These are phyloP conservation scores for Cucumis hystrix DNA, from an alignment of 306 rosid species.

Conservation along the genomic window DNA sequence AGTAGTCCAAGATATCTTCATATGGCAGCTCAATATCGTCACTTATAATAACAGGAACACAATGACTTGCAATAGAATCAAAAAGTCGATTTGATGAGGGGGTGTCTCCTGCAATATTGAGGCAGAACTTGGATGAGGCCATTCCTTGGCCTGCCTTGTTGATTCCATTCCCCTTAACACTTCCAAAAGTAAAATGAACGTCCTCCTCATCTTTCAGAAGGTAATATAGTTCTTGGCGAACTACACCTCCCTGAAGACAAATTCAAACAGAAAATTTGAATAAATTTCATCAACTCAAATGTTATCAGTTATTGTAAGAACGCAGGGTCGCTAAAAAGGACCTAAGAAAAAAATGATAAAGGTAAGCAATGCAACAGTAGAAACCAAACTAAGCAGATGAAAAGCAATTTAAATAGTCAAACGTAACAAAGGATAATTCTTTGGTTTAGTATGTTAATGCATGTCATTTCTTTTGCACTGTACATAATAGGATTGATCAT, in stretches of 20 bases:
- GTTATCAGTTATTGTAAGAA: background rate
- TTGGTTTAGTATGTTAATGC: background rate
- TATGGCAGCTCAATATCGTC: constrained; percentile 82
- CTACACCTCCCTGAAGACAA: constrained; percentile 57
- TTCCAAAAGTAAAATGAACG: constrained; percentile 66
- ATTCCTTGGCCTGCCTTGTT: constrained; percentile 63
- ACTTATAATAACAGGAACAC: constrained; percentile 81
- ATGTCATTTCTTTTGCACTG: background rate
- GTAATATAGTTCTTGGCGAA: constrained; percentile 81
- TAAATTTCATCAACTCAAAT: background rate
- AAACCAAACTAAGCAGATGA: background rate
- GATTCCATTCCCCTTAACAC: constrained; percentile 47
- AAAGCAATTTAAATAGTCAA: background rate
- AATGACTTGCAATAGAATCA: constrained; percentile 81
- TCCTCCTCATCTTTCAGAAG: constrained; percentile 81
- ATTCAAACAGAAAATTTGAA: constrained; percentile 11
- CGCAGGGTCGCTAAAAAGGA: background rate
- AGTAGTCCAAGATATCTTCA: constrained; percentile 77
- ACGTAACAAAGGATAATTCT: background rate
- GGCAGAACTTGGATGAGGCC: constrained; percentile 76
- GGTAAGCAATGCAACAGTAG: background rate
- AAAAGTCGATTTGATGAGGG: constrained; percentile 88
- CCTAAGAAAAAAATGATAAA: background rate
- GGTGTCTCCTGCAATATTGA: constrained; percentile 82
- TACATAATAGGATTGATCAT: background rate